A percentile compares a stretch with the other conserved stretches of the same genome.
These are phyloP conservation scores for Fraxinus nigra DNA, from an alignment of 305 asterid species.

Conservation along the genomic window DNA sequence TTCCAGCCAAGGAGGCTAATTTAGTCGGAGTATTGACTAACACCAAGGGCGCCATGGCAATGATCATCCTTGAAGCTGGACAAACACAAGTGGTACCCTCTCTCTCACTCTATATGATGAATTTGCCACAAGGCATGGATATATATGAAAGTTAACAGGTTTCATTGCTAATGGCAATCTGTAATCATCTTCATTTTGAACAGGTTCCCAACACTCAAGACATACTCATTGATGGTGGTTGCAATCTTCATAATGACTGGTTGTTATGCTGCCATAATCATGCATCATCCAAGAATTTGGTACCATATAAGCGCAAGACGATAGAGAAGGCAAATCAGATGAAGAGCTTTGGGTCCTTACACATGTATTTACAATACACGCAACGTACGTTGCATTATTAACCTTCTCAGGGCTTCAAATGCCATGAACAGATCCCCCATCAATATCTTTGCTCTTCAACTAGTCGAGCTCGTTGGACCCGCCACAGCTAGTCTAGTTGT, in stretches of 20 bases:
- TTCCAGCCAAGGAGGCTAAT: constrained; percentile 48
- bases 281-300: constrained; percentile 25
- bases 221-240: constrained; percentile 64
- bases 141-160: neutral
- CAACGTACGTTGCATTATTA: constrained; percentile 39
- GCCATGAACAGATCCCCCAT: constrained; percentile 53
- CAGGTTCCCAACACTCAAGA: constrained; percentile 55
- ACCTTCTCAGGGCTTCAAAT: constrained; percentile 66
- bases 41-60: constrained; percentile 65
- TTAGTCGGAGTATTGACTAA: constrained; percentile 63
- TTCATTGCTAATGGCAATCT: neutral
- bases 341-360: constrained; percentile 60
- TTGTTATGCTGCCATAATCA: constrained; percentile 52
- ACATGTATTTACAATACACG: too few species aligned
- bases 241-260: constrained; percentile 52
- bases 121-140: neutral
- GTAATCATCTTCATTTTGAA: constrained; percentile 7
- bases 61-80: constrained; percentile 77
- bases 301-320: constrained; percentile 66
- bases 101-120: neutral
- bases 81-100: constrained; percentile 57
- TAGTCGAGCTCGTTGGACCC: constrained; percentile 84
- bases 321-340: constrained; percentile 59
- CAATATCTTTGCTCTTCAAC: constrained; percentile 64
- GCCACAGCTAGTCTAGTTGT: constrained; percentile 69